Conservation (phyloP, 106 monocot species). For the Triglochin maritima region DNA sequence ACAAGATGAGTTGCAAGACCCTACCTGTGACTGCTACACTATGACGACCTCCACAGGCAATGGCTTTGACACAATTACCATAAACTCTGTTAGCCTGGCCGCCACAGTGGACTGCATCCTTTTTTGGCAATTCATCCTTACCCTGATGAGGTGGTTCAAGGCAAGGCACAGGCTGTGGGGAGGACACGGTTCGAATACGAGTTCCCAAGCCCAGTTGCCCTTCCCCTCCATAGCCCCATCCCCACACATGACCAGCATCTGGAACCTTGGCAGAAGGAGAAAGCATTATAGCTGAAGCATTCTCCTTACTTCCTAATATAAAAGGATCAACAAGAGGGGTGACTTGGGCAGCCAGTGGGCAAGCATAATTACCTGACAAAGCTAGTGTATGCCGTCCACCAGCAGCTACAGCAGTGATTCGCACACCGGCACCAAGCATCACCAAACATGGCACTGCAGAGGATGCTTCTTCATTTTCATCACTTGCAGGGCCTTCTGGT, state of each 20-base stretch:
- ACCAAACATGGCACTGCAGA: slow-evolving; percentile 80
- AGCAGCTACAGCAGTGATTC: slow-evolving; percentile 61
- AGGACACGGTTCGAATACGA: slow-evolving; percentile 71
- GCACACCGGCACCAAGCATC: slow-evolving; percentile 45
- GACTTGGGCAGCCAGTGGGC: background rate
- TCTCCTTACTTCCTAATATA: too few species aligned
- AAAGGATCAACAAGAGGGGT: background rate
- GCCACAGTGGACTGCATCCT: slow-evolving; percentile 30
- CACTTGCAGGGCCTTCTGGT: slow-evolving; percentile 34
- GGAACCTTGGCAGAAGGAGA: slow-evolving; percentile 44
- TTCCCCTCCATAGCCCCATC: slow-evolving; percentile 99
- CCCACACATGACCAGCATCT: slow-evolving; percentile 96
- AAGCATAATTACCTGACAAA: slow-evolving; percentile 65
- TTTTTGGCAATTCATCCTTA: slow-evolving; percentile 41
- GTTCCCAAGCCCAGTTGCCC: slow-evolving; percentile 95
- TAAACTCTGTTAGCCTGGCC: slow-evolving; percentile 10
- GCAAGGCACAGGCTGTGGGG: slow-evolving; percentile 85
- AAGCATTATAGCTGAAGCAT: background rate
- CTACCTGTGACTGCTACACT: slow-evolving; percentile 90
- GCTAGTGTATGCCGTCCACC: slow-evolving; percentile 92
- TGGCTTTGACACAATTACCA: slow-evolving; percentile 72
- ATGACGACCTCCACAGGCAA: slow-evolving; percentile 97
- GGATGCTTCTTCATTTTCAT: slow-evolving; percentile 52
- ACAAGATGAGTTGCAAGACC: background rate
- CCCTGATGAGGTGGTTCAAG: slow-evolving; percentile 42